Conservation (phyloP, 1,284 basidiomycete genomes). For the Golubevia sp. region DNA sequence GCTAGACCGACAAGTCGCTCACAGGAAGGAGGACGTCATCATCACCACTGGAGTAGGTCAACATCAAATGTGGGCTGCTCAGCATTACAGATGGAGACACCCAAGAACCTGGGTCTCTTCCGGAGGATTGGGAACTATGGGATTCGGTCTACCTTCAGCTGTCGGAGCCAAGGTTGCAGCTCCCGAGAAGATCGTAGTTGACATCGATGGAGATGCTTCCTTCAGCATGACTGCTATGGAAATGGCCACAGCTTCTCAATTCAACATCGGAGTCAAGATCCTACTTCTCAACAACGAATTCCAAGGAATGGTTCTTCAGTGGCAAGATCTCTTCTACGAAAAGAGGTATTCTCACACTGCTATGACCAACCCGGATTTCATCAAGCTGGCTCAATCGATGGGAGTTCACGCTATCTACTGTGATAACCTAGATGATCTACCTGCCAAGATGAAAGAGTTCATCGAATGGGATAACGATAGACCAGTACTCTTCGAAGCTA, state of each 20-base stretch:
- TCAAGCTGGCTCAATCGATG: conserved; percentile 85
- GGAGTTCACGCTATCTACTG: conserved; percentile 86
- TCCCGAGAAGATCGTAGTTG: conserved; percentile 89
- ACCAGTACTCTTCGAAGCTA: conserved; percentile 88
- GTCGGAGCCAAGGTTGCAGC: conserved; percentile 96
- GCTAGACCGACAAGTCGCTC: conserved; percentile 72
- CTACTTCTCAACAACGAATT: conserved; percentile 62
- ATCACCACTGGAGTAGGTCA: conserved; percentile 95
- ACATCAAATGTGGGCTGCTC: conserved; percentile 99
- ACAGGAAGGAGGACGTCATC: conserved; percentile 83
- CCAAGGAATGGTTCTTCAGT: conserved; percentile 92
- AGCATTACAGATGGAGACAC: conserved; percentile 86
- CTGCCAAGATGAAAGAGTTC: conserved; percentile 97
- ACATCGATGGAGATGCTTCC: conserved; percentile 96
- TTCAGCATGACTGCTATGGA: conserved; percentile 99
- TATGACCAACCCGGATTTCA: conserved; percentile 94
- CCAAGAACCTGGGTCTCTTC: conserved; percentile 90
- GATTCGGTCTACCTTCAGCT: conserved; percentile 89
- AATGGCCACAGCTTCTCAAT: conserved; percentile 88
- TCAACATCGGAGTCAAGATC: conserved; percentile 88
- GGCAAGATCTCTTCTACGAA: conserved; percentile 99
- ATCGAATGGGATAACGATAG: conserved; percentile 85
- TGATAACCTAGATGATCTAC: conserved; percentile 74
- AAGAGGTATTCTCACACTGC: conserved; percentile 88
- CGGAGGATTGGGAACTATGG: conserved; percentile 94